phyloP scores from a whole-genome alignment of 2,329 filamentous ascomycete genomes.

The Dothiorella sarmentorum region DNA sequence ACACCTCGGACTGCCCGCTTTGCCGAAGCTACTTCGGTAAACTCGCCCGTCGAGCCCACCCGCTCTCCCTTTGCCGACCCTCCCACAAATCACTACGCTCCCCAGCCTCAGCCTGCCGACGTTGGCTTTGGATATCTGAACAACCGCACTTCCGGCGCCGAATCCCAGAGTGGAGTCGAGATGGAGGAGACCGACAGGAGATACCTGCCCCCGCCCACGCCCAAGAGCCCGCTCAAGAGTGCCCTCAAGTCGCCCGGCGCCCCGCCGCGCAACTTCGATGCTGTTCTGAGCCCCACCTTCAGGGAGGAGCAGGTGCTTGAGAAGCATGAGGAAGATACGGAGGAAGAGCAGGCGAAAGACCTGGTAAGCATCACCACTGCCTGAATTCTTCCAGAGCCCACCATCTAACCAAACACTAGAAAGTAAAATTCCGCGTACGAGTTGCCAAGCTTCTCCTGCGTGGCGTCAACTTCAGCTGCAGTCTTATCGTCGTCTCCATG shows the following conservation, averaged over 20 bases:
- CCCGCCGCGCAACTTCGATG: conserved; percentile 63
- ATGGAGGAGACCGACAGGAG: conserved; percentile 50
- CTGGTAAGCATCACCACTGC: conserved; percentile 61
- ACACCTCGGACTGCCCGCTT: conserved; percentile 73
- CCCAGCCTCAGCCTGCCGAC: conserved; percentile 73
- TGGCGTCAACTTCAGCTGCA: conserved; percentile 94
- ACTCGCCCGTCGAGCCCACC: conserved; percentile 66
- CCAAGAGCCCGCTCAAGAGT: conserved; percentile 75
- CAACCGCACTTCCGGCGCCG: conserved; percentile 40
- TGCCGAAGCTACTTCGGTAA: conserved; percentile 73
- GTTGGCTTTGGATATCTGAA: conserved; percentile 90
- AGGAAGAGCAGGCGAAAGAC: conserved; percentile 83
- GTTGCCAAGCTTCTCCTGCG: conserved; percentile 94
- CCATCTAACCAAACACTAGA: conserved; percentile 56
- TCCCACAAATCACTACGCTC: conserved; percentile 54
- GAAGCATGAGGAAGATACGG: conserved; percentile 75
- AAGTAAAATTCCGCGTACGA: conserved; percentile 85
- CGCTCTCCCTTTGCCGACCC: conserved; percentile 58
- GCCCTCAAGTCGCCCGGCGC: conserved; percentile 85
- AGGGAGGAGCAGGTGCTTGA: conserved; percentile 82
- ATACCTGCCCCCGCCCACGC: conserved; percentile 56
- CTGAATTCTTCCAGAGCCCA: neutral
- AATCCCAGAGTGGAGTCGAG: conserved; percentile 44
- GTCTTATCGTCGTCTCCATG: conserved; percentile 89
- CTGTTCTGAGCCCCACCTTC: conserved; percentile 88